Evolutionary conservation across 129 eudicot species (phyloP).

Genomic region (Lactuca saligna): DNA sequence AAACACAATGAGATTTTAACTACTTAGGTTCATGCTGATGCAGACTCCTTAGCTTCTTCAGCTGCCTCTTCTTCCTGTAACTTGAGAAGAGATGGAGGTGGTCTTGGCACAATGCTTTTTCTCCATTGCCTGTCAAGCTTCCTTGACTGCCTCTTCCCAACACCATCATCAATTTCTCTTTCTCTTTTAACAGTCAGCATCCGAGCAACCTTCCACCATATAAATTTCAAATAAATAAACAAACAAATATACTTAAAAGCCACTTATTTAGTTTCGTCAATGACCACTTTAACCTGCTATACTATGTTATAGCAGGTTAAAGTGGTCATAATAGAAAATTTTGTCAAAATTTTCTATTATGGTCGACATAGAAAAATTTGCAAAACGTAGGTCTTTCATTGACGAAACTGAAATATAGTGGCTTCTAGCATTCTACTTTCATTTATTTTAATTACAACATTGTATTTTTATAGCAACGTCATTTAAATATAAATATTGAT

Average conservation of each 20-base stretch:
- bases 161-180: constrained; percentile 83
- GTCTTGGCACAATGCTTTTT: constrained; percentile 83
- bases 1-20: constrained; percentile 5
- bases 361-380: no score
- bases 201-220: constrained; percentile 66
- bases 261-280: neutral
- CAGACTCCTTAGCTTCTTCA: constrained; percentile 74
- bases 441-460: no score
- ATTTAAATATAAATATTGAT: no score
- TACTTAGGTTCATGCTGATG: constrained; percentile 35
- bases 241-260: neutral
- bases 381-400: no score
- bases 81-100: constrained; percentile 82
- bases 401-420: no score
- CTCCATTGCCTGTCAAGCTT: constrained; percentile 88
- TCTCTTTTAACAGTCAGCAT: constrained; percentile 92
- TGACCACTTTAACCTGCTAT: no score
- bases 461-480: no score
- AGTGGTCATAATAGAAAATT: no score
- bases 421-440: no score
- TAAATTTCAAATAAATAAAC: constrained; percentile 1
- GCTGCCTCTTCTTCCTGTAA: constrained; percentile 83
- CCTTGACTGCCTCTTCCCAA: constrained; percentile 81
- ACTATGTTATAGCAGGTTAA: no score
- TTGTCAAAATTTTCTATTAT: no score